Evolutionary conservation across 306 rosid species (phyloP).

Genomic region (Citrullus colocynthis): DNA sequence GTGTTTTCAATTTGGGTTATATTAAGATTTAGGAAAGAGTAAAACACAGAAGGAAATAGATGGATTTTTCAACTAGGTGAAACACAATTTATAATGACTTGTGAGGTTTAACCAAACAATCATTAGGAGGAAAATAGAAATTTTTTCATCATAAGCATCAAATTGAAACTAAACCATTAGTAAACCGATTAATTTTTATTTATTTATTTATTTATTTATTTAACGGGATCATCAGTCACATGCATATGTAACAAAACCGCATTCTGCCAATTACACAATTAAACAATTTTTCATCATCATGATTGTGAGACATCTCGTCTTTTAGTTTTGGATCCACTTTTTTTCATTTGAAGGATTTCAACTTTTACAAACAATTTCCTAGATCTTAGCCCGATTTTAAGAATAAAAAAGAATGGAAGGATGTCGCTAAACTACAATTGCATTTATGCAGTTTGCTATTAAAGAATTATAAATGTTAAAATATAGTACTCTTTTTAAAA

Average conservation of each 20-base stretch:
- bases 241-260: neutral
- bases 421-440: neutral
- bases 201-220: too few species aligned
- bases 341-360: neutral
- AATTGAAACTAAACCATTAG: neutral
- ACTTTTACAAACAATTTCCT: neutral
- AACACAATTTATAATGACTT: neutral
- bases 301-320: neutral
- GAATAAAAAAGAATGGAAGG: neutral
- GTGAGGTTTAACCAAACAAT: neutral
- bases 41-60: neutral
- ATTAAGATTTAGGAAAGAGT: neutral
- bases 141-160: neutral
- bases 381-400: neutral
- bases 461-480: neutral
- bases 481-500: neutral
- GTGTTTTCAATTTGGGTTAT: neutral
- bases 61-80: neutral
- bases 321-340: neutral
- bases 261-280: neutral
- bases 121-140: neutral
- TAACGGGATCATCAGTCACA: neutral
- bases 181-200: neutral
- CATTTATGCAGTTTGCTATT: neutral
- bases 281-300: neutral